Evolutionary conservation across 2,329 filamentous ascomycete genomes (phyloP).

Genomic region (Fusarium neocosmosporiellum): DNA sequence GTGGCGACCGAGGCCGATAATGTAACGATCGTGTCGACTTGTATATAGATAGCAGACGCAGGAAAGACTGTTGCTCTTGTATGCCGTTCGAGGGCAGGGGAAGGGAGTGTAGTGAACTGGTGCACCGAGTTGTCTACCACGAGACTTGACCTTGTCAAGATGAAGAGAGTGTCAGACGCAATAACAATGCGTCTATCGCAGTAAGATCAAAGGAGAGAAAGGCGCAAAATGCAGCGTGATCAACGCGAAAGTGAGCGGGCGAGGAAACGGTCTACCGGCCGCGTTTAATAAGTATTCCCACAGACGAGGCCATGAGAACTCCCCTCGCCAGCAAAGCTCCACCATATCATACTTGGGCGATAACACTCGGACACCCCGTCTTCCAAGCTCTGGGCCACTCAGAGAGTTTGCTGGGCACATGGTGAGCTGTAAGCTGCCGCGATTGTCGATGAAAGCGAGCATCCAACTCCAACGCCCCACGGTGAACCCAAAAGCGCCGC

Average conservation of each 20-base stretch:
- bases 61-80: not conserved
- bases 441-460: not conserved
- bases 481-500: slow-evolving; percentile 17
- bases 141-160: not conserved
- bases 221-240: slow-evolving; percentile 4
- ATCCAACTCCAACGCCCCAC: slow-evolving; percentile 12
- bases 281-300: slow-evolving; percentile 18
- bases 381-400: not conserved
- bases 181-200: not conserved
- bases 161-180: not conserved
- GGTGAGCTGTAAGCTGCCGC: not conserved
- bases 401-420: not conserved
- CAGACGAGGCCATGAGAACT: slow-evolving; percentile 4
- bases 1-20: not conserved
- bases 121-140: not conserved
- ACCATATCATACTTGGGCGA: slow-evolving; percentile 13
- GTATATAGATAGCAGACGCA: not conserved
- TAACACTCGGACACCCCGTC: slow-evolving; percentile 6
- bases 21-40: not conserved
- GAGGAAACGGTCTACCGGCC: not conserved
- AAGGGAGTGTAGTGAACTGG: not conserved
- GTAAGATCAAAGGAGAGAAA: slow-evolving; percentile 16
- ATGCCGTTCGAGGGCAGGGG: not conserved
- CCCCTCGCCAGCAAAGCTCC: not conserved
- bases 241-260: slow-evolving; percentile 16